These are phyloP conservation scores for Fusarium lateritium DNA, from an alignment of 2,329 filamentous ascomycete genomes.

Conservation along the genomic window DNA sequence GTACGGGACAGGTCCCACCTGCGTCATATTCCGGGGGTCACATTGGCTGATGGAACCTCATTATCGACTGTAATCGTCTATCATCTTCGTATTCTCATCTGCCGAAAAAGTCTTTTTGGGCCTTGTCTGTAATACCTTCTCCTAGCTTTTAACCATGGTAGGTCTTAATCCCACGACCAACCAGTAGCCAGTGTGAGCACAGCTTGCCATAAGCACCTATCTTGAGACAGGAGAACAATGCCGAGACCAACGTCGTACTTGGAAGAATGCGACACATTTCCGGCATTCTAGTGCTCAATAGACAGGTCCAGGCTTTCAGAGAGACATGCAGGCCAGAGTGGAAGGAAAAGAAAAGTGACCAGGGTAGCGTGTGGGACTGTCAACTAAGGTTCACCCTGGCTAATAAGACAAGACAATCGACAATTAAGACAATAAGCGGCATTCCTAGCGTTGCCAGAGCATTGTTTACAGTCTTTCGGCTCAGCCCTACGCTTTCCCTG, in stretches of 20 bases:
- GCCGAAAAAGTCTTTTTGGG: conserved; percentile 3
- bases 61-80: not conserved
- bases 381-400: conserved; percentile 2
- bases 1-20: conserved; percentile 28
- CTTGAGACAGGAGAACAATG: not conserved
- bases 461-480: not conserved
- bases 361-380: conserved; percentile 7
- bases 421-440: conserved; percentile 11
- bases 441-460: conserved; percentile 20
- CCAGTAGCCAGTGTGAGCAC: not conserved
- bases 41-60: conserved; percentile 33
- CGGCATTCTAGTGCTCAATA: not conserved
- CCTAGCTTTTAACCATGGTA: not conserved
- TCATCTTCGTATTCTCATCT: conserved; percentile 1
- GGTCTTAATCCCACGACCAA: not conserved
- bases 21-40: conserved; percentile 35
- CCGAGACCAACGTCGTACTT: not conserved
- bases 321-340: not conserved
- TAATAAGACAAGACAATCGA: conserved; percentile 10
- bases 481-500: conserved; percentile 26
- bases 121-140: not conserved
- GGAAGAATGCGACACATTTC: not conserved
- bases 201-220: not conserved
- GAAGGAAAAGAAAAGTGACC: conserved; percentile 15
- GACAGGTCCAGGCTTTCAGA: conserved; percentile 4